Percentiles rank a stretch among this genome's conserved stretches.
Conservation (phyloP, 2,329 filamentous ascomycete species). For the Cephalotrichum gorgonifer region DNA sequence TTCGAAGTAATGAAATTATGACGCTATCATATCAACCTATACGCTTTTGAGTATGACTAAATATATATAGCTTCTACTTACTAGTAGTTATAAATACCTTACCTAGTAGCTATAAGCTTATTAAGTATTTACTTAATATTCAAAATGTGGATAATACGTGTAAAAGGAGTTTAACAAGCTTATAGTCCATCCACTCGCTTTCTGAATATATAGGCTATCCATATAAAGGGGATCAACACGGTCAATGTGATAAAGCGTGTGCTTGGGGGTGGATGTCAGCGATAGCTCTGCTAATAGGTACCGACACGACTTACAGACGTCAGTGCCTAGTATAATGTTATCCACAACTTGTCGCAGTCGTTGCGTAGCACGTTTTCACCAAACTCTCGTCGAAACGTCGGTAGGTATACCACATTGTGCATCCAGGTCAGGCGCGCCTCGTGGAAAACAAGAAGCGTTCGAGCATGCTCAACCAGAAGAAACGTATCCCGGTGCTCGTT, state of each 20-base stretch:
- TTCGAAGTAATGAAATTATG: too few relatives aligned
- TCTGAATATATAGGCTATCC: too few relatives aligned
- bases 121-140: too few relatives aligned
- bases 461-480: background rate
- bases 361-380: background rate
- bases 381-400: conserved; percentile 1
- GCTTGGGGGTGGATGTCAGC: background rate
- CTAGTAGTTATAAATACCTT: too few relatives aligned
- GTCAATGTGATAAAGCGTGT: background rate
- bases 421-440: background rate
- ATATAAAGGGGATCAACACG: too few relatives aligned
- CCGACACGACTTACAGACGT: background rate
- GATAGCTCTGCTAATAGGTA: background rate
- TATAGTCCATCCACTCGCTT: too few relatives aligned
- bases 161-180: too few relatives aligned
- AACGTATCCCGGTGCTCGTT: background rate
- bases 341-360: background rate
- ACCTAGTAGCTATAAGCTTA: too few relatives aligned
- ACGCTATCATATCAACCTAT: too few relatives aligned
- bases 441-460: background rate
- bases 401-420: background rate
- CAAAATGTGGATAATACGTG: too few relatives aligned
- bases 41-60: too few relatives aligned
- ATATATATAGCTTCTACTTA: too few relatives aligned
- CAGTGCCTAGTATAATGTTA: background rate